Conservation (phyloP, 768 basidiomycete genomes). For the Tulasnella sp. region DNA sequence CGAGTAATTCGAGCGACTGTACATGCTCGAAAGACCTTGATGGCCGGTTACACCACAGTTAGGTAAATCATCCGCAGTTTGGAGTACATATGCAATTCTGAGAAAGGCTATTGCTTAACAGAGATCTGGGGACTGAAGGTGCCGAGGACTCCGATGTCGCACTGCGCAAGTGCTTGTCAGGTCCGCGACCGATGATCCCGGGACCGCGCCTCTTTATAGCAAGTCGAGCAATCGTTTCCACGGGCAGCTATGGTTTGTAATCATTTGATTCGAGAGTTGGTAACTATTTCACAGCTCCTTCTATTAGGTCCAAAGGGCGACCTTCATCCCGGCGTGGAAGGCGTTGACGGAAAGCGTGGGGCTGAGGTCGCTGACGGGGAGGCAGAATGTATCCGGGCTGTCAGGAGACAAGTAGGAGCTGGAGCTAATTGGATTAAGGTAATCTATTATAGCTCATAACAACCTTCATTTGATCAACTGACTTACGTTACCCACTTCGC, state of each 20-base stretch:
- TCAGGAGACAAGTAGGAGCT: constrained; percentile 49
- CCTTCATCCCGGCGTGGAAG: constrained; percentile 35
- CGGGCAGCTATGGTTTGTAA: constrained; percentile 44
- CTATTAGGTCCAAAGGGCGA: constrained; percentile 42
- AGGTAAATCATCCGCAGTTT: constrained; percentile 29
- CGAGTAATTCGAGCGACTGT: constrained; percentile 48
- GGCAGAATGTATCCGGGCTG: constrained; percentile 42
- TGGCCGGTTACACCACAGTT: constrained; percentile 54
- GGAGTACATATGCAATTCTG: neutral
- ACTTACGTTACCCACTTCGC: neutral
- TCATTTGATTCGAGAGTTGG: neutral
- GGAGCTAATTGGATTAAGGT: constrained; percentile 63
- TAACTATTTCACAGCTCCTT: neutral
- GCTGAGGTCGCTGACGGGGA: constrained; percentile 49
- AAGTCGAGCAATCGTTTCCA: constrained; percentile 46
- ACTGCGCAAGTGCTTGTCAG: constrained; percentile 44
- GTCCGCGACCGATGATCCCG: constrained; percentile 37
- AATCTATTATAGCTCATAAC: neutral
- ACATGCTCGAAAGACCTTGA: constrained; percentile 44
- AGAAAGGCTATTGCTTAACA: constrained; percentile 17
- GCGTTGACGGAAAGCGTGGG: constrained; percentile 45
- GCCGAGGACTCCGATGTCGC: constrained; percentile 50
- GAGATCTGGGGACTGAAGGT: constrained; percentile 59
- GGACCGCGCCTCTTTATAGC: constrained; percentile 54
- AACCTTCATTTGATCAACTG: neutral